A percentile compares a stretch with the other conserved stretches of the same genome.
phyloP scores from a whole-genome alignment of 768 basidiomycete genomes.

The Hypsizygus marmoreus region DNA sequence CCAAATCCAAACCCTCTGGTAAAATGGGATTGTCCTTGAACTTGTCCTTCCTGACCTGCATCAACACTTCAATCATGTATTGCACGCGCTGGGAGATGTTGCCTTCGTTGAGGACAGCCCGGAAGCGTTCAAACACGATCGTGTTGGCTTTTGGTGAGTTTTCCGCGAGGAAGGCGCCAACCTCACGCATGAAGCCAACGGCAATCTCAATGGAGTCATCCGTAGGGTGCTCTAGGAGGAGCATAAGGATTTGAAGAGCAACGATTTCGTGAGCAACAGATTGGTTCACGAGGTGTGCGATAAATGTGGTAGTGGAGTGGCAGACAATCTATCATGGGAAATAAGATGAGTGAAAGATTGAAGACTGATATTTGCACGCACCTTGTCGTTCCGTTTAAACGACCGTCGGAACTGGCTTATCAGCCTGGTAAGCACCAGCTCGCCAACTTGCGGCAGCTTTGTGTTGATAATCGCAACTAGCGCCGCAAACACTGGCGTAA shows the following conservation, averaged over 20 bases:
- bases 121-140: slow-evolving; percentile 95
- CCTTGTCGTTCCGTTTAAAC: slow-evolving; percentile 98
- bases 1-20: slow-evolving; percentile 92
- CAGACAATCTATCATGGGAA: slow-evolving; percentile 73
- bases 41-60: slow-evolving; percentile 99
- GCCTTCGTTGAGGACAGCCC: slow-evolving; percentile 94
- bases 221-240: slow-evolving; percentile 94
- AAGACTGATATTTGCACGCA: slow-evolving; percentile 30
- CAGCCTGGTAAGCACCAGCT: slow-evolving; percentile 83
- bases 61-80: slow-evolving; percentile 99
- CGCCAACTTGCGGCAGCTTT: slow-evolving; percentile 95
- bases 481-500: slow-evolving; percentile 95
- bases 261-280: slow-evolving; percentile 91
- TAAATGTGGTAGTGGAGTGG: slow-evolving; percentile 89
- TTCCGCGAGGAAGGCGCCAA: slow-evolving; percentile 92
- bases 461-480: slow-evolving; percentile 95
- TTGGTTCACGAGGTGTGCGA: slow-evolving; percentile 92
- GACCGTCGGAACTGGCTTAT: slow-evolving; percentile 94
- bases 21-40: slow-evolving; percentile 98
- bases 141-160: slow-evolving; percentile 94
- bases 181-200: slow-evolving; percentile 96
- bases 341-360: slow-evolving; percentile 3
- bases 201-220: slow-evolving; percentile 99
- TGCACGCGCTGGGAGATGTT: slow-evolving; percentile 94
- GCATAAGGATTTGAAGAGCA: slow-evolving; percentile 91